A percentile compares a stretch with the other conserved stretches of the same genome.
phyloP scores from a whole-genome alignment of 208 protist genomes.

The Phytomonas francai region DNA sequence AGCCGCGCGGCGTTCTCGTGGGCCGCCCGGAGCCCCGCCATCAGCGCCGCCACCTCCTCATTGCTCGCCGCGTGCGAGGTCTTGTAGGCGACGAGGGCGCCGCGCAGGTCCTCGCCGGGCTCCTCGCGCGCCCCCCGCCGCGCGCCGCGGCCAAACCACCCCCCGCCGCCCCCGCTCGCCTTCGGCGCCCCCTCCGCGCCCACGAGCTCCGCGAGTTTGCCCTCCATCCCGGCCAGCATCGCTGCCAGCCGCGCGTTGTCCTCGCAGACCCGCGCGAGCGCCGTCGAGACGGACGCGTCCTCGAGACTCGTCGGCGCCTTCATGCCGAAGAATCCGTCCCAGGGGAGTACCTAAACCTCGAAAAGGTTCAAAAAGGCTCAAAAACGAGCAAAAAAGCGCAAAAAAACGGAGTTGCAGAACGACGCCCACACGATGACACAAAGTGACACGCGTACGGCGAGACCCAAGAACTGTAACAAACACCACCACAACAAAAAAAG shows the following conservation, averaged over 20 bases:
- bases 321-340: slow-evolving; percentile 52
- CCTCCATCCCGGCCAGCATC: slow-evolving; percentile 23
- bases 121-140: slow-evolving; percentile 57
- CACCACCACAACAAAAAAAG: no score
- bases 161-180: no score
- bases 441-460: no score
- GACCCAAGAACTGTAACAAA: no score
- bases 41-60: slow-evolving; percentile 70
- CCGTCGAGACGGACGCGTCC: slow-evolving; percentile 39
- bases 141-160: slow-evolving; percentile 73
- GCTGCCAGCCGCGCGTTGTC: slow-evolving; percentile 57
- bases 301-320: no score
- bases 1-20: slow-evolving; percentile 53
- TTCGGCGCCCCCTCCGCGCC: slow-evolving; percentile 51
- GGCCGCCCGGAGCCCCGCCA: slow-evolving; percentile 52
- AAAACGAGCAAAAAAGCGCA: no score
- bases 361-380: no score
- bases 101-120: slow-evolving; percentile 48
- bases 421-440: no score
- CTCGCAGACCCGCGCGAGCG: slow-evolving; percentile 70
- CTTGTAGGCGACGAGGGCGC: slow-evolving; percentile 65
- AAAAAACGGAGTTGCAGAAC: no score
- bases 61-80: slow-evolving; percentile 63
- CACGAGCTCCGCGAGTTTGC: slow-evolving; percentile 36
- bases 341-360: no score